Evolutionary conservation across 2,329 filamentous ascomycete genomes (phyloP), one percentile per base, ranked within the genome.

Genomic region (Clarireedia homoeocarpa): DNA sequence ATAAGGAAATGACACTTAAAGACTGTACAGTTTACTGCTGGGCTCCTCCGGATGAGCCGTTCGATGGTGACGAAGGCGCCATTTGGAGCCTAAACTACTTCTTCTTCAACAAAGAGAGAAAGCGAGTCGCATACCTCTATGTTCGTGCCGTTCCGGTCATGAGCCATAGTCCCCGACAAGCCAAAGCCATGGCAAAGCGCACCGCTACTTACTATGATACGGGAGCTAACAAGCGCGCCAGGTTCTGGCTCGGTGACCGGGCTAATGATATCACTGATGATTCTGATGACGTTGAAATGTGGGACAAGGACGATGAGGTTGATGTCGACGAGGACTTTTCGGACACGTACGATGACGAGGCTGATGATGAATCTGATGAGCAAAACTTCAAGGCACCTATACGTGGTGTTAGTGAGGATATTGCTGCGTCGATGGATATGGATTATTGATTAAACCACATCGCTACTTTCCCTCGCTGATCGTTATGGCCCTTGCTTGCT

Each of bases 21-120:
- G 86, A 95, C 63, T 99, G 94, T 73, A 86, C 85, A 55, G 84
- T 92, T 60, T 97, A 96, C 71, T 88, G 86, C 55, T 99, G 95
- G 73, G 83, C 87, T 51, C 94, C 94, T 0, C 86, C 90, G 42
- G 89, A 91, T 59, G 91, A 96, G 67, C 90, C 91, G 0, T 96
- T 95, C 66, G 87, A 91, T 65, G 91, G 91, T 61, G 91, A 95
- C 59, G 91, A 96, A 67, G 89, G 89, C 59, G 87, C 91, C 9
- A 91, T 99, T 60, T 99, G 92, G 92, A 91, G 89, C 50, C 79
- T 91, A 60, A 91, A 97, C 71, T 96, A 95, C 72, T 96, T 99
- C 76, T 95, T 97, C 72, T 97, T 96, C 80, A 96, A 95, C 77
- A 92, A 92, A 67, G 78, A 85, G 26, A 81, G 86, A 68, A 97